These are phyloP conservation scores for Clathrospora elynae DNA, from an alignment of 2,329 filamentous ascomycete genomes.

Conservation along the genomic window DNA sequence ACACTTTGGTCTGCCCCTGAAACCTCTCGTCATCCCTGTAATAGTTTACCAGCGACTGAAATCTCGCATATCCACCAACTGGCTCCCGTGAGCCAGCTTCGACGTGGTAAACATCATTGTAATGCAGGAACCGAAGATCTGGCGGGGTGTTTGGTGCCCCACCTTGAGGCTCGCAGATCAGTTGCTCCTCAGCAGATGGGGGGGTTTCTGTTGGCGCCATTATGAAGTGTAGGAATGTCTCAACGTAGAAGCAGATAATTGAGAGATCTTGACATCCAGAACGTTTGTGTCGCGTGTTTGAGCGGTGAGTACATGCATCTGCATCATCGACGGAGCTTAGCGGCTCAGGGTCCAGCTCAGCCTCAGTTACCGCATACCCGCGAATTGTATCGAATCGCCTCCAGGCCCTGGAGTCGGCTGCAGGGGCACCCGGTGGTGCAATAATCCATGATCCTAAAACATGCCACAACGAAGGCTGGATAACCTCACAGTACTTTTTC, in stretches of 20 bases:
- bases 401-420: slow-evolving; percentile 16
- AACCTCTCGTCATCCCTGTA: slow-evolving; percentile 70
- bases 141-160: slow-evolving; percentile 57
- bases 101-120: slow-evolving; percentile 93
- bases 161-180: slow-evolving; percentile 52
- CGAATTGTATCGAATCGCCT: slow-evolving; percentile 30
- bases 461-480: no score
- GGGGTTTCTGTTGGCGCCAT: slow-evolving; percentile 35
- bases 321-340: slow-evolving; percentile 16
- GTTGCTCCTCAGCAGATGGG: slow-evolving; percentile 40
- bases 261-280: slow-evolving; percentile 6
- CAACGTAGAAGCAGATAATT: background rate
- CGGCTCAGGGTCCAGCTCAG: slow-evolving; percentile 38
- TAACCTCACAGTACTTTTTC: no score
- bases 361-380: slow-evolving; percentile 12
- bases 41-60: slow-evolving; percentile 76
- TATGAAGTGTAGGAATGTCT: slow-evolving; percentile 4
- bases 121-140: slow-evolving; percentile 82
- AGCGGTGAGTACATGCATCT: slow-evolving; percentile 33
- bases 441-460: no score
- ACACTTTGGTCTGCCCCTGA: slow-evolving; percentile 64
- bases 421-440: no score
- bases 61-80: slow-evolving; percentile 78
- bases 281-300: slow-evolving; percentile 23
- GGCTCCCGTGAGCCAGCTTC: slow-evolving; percentile 78